These are phyloP conservation scores for Calonectria pseudoturangicola DNA, from an alignment of 2,329 filamentous ascomycete species.

Conservation along the genomic window DNA sequence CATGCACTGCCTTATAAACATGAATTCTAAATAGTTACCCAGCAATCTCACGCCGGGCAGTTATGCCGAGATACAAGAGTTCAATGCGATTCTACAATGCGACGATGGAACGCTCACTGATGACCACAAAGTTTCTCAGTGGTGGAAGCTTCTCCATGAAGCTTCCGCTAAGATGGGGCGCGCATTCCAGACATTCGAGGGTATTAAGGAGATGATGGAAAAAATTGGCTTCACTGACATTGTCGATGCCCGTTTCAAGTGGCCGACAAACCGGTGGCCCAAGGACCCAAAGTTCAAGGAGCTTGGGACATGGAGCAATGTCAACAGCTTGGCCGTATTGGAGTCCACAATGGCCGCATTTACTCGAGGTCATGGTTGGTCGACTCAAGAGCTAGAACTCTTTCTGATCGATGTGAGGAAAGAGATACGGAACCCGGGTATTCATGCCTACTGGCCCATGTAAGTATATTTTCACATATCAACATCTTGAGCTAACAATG, in stretches of 20 bases:
- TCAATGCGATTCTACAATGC: constrained; percentile 44
- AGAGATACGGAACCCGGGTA: constrained; percentile 47
- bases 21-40: neutral
- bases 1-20: rapidly evolving
- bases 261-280: constrained; percentile 70
- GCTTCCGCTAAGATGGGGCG: constrained; percentile 55
- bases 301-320: constrained; percentile 61
- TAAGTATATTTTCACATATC: constrained; percentile 19
- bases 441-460: constrained; percentile 54
- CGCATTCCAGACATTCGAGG: constrained; percentile 48
- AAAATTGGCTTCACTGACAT: constrained; percentile 72
- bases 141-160: constrained; percentile 54
- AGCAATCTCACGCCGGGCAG: constrained; percentile 45
- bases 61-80: constrained; percentile 48
- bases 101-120: constrained; percentile 45
- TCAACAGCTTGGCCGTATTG: constrained; percentile 50
- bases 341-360: constrained; percentile 57
- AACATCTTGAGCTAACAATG: neutral
- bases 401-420: constrained; percentile 49
- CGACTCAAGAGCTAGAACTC: constrained; percentile 46
- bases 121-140: constrained; percentile 48
- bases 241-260: constrained; percentile 65
- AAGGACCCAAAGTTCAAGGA: constrained; percentile 70
- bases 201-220: constrained; percentile 58
- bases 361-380: constrained; percentile 52